These are phyloP conservation scores for Xerocomus amazonicus DNA, from an alignment of 1,284 basidiomycete genomes.

Conservation along the genomic window DNA sequence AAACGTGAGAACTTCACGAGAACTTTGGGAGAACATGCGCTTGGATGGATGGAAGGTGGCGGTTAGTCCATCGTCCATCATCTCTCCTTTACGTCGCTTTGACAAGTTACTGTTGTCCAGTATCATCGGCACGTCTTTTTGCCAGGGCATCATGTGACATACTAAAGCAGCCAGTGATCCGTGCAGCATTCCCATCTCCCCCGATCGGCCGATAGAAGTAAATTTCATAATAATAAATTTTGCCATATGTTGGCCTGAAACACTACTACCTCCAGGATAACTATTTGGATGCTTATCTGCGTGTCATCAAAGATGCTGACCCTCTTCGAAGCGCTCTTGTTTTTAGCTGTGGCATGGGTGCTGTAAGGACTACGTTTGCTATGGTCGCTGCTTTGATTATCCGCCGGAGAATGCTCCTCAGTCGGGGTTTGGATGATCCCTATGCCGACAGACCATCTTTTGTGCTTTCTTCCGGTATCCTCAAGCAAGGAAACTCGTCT, in stretches of 20 bases:
- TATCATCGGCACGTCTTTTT: slow-evolving; percentile 56
- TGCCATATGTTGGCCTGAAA: background rate
- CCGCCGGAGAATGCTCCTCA: slow-evolving; percentile 82
- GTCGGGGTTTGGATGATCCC: slow-evolving; percentile 74
- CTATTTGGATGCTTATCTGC: slow-evolving; percentile 91
- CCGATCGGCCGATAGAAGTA: slow-evolving; percentile 83
- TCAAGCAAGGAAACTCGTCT: slow-evolving; percentile 24
- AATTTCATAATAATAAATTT: slow-evolving; percentile 3
- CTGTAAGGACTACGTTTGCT: slow-evolving; percentile 94
- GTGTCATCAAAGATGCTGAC: slow-evolving; percentile 78
- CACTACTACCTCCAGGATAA: slow-evolving; percentile 60
- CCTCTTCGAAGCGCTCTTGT: slow-evolving; percentile 83
- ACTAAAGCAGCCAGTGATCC: slow-evolving; percentile 7
- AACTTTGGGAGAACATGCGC: slow-evolving; percentile 83
- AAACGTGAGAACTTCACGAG: slow-evolving; percentile 85
- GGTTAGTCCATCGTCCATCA: slow-evolving; percentile 35
- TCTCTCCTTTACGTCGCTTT: slow-evolving; percentile 8
- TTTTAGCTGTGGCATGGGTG: slow-evolving; percentile 97
- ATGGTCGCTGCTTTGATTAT: slow-evolving; percentile 94
- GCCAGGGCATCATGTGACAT: slow-evolving; percentile 1
- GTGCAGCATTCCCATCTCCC: slow-evolving; percentile 86
- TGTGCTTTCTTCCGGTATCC: slow-evolving; percentile 13
- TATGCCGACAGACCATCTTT: slow-evolving; percentile 44
- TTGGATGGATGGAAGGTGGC: slow-evolving; percentile 88
- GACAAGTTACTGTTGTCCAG: slow-evolving; percentile 23